phyloP scores from a whole-genome alignment of 2,329 filamentous ascomycete genomes.

The Hypocreales sp. region DNA sequence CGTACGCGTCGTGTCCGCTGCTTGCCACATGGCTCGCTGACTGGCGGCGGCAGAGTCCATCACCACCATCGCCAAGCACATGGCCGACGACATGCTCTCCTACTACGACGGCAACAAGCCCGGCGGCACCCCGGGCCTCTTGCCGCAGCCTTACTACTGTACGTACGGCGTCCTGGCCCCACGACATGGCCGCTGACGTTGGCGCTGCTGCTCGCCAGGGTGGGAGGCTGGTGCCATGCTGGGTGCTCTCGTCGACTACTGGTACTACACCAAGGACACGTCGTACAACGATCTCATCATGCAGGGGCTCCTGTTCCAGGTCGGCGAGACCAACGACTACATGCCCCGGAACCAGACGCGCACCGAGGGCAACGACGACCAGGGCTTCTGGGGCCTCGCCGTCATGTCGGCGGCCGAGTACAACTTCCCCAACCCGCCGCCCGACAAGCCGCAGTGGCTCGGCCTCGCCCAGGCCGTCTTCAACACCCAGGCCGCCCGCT shows the following conservation, averaged over 20 bases:
- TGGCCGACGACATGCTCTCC: conserved; percentile 32
- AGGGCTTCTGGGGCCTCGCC: conserved; percentile 59
- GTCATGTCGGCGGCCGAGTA: conserved; percentile 57
- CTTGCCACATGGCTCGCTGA: conserved; percentile 1
- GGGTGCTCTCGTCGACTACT: conserved; percentile 63
- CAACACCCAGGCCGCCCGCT: conserved; percentile 60
- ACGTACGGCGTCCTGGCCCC: conserved; percentile 8
- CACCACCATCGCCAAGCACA: conserved; percentile 29
- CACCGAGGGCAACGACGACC: conserved; percentile 59
- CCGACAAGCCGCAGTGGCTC: conserved; percentile 47
- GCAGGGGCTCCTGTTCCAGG: conserved; percentile 59
- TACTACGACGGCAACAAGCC: conserved; percentile 30
- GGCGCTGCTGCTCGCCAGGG: no score
- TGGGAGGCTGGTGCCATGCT: conserved; percentile 66
- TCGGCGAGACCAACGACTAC: conserved; percentile 57
- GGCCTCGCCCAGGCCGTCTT: conserved; percentile 67
- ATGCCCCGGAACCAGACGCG: conserved; percentile 61
- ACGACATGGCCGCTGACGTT: no score
- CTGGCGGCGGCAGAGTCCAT: conserved; percentile 28
- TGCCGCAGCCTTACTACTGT: conserved; percentile 41
- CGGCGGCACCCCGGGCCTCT: conserved; percentile 32
- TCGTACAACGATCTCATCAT: conserved; percentile 54
- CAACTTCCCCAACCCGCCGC: conserved; percentile 44
- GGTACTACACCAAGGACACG: conserved; percentile 64
- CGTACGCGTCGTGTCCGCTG: conserved; percentile 8